Evolutionary conservation across 768 basidiomycete species (phyloP).

Genomic region (Naganishia antarctica): DNA sequence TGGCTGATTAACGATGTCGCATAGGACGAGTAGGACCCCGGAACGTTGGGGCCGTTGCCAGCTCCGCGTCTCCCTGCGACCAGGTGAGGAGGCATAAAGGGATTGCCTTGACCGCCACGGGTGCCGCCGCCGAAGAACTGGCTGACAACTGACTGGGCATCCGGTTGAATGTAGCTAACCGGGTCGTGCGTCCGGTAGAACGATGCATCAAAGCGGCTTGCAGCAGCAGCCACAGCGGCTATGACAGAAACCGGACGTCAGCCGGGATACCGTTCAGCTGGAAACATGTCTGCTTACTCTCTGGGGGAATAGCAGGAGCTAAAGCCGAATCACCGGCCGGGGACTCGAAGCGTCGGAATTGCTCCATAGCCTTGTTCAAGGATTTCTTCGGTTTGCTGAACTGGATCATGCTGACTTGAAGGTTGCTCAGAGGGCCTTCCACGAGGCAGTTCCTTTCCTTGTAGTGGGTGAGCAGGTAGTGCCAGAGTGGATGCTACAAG

Average conservation of each 20-base stretch:
- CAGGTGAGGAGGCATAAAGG: conserved; percentile 55
- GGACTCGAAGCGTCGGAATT: conserved; percentile 87
- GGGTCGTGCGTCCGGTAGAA: conserved; percentile 96
- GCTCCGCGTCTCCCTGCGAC: conserved; percentile 57
- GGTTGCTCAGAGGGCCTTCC: conserved; percentile 90
- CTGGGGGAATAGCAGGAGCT: not conserved
- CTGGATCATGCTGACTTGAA: conserved; percentile 98
- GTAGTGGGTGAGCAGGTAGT: conserved; percentile 95
- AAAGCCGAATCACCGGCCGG: conserved; percentile 72
- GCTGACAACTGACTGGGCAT: conserved; percentile 90
- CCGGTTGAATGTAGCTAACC: conserved; percentile 78
- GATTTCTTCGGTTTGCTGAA: conserved; percentile 95
- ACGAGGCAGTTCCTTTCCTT: conserved; percentile 92
- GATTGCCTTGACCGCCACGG: conserved; percentile 21
- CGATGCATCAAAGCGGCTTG: conserved; percentile 88
- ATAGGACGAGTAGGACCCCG: conserved; percentile 60
- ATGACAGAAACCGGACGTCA: conserved; percentile 24
- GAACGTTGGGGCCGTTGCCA: conserved; percentile 70
- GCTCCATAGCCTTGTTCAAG: conserved; percentile 82
- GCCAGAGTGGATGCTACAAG: conserved; percentile 90
- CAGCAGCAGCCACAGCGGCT: conserved; percentile 74
- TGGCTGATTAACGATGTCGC: conserved; percentile 69
- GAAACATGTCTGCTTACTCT: not conserved
- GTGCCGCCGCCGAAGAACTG: conserved; percentile 83
- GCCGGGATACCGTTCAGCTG: no score